Base-by-base conservation (phyloP, 2,329 filamentous ascomycete species). In the Periconia sp. region DNA sequence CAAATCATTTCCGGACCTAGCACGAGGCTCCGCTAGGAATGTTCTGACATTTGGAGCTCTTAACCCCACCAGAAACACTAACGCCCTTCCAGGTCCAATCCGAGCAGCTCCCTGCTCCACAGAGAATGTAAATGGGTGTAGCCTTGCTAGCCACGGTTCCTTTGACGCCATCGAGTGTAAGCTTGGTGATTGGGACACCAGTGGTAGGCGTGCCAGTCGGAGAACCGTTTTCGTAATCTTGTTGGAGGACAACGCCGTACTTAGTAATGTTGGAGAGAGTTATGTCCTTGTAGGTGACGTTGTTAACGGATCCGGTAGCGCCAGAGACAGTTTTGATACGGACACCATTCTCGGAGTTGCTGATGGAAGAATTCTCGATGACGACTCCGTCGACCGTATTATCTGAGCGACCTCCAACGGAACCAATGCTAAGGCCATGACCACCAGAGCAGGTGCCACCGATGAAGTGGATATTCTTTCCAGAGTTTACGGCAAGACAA, bases 351-450 rank as follows among this genome's bases (percentile, higher is more conserved):
- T 78, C 69, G 0, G 81, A 84, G 66, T 85, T 73, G 54, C 61
- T 68, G 56, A 86, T 76, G 18, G 70, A 76, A 10, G 75, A 78
- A 55, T 77, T 73, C 33, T 75, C 65, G 59, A 87, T 81, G 20
- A 72, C 74, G n/a, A 87, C 77, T 48, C 75, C 78, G 23, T 77
- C 66, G 49, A 87, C 84, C 8, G 61, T 70, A 73, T 86, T 86
- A 71, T 84, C 72, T 48, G 61, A 65, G 46, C 82, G 81, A 14
- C 81, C 81, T 41, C 83, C 82, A n/a, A 85, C 80, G 6, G 80
- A 83, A 47, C 83, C 82, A 60, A 87, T 84, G 52, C 79, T 82
- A 17, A 87, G 72, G 48, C 83, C 83, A 64, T 84, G 82, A n/a
- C 81, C 80, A 19, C 80, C 79, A 2, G 74, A 74, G 68, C 81